Base-by-base conservation (phyloP, 2,329 filamentous ascomycete genomes). In the Phyllosticta capitalensis region DNA sequence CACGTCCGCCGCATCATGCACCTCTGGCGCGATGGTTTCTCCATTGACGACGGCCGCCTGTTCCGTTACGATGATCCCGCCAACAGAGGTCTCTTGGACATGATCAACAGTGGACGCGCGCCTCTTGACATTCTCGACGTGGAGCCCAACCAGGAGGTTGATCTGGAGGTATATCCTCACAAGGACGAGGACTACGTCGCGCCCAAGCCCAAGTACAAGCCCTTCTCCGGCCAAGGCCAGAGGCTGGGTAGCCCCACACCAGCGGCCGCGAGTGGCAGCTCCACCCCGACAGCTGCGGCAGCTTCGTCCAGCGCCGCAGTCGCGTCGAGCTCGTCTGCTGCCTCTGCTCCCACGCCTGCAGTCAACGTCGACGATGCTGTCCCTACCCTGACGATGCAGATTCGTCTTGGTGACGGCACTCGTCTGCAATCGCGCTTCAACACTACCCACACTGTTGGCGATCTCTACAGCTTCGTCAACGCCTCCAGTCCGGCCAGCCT, bases 1-100 rank as follows among this genome's bases (percentile, higher is more conserved):
- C 80, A 82, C 5, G 83, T 88, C 62, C 83, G 84, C 55, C 85
- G 89, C 55, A 81, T 84, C 10, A 79, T 95, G 57, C 89, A 92
- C 67, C 80, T 94, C 52, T 95, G 90, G 90, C 81, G 82, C 50
- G 86, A 95, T 68, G 90, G 90, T 14, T 92, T 94, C 75, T 92
- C 88, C 64, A 85, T 95, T 62, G 89, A 92, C 61, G 88, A 94
- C 67, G 90, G 90, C 26, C 82, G 85, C 53, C 82, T 94, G 45
- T 85, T 83, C 69, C 84, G 88, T 59, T 92, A 89, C 68, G 87
- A 92, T 67, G 89, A 94, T 70, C 88, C 89, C 0, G 81, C 80
- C 28, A 91, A 92, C 69, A 83, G 85, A 28, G 79, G 80, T 55
- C 87, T 88, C 57, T 78, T 94, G 52, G 79, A 84, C 61, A 86